Evolutionary conservation across 2,329 filamentous ascomycete genomes (phyloP).

Genomic region (Endothia cerciana): DNA sequence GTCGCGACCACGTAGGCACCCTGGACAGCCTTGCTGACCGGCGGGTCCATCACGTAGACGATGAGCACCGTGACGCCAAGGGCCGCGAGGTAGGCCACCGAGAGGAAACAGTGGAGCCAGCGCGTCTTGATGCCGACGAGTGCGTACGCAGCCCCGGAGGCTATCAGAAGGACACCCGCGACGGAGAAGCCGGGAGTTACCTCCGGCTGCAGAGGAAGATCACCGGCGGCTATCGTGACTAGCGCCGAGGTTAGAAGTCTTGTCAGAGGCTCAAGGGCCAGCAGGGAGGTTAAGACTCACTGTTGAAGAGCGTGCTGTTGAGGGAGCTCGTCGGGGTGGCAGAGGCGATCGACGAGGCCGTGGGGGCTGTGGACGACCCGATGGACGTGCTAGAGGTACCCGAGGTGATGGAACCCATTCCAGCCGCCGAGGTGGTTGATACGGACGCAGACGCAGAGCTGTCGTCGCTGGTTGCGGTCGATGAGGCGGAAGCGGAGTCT

Average conservation of each 20-base stretch:
- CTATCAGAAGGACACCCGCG: constrained; percentile 75
- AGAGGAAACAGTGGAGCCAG: constrained; percentile 80
- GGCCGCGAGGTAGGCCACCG: constrained; percentile 72
- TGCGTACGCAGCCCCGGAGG: constrained; percentile 70
- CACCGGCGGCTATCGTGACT: constrained; percentile 53
- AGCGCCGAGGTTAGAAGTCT: constrained; percentile 2
- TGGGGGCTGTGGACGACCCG: not conserved
- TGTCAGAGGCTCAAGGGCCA: not conserved
- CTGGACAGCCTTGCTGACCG: constrained; percentile 75
- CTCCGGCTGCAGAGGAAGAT: constrained; percentile 72
- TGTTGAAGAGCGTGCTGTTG: constrained; percentile 22
- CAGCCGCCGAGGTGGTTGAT: constrained; percentile 6
- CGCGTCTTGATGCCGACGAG: constrained; percentile 83
- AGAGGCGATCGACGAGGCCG: not conserved
- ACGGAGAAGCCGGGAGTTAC: constrained; percentile 84
- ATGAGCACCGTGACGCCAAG: constrained; percentile 81
- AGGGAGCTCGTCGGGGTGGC: constrained; percentile 18
- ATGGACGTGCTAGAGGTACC: not conserved
- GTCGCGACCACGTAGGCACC: constrained; percentile 85
- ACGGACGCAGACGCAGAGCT: constrained; percentile 16
- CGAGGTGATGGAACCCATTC: not conserved
- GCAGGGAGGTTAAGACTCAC: not conserved
- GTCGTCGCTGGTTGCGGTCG: constrained; percentile 13
- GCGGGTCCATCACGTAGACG: constrained; percentile 83
- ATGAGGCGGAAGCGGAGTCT: constrained; percentile 3